These are phyloP conservation scores for Psophocarpus tetragonolobus DNA, from an alignment of 306 rosid species.

Conservation along the genomic window DNA sequence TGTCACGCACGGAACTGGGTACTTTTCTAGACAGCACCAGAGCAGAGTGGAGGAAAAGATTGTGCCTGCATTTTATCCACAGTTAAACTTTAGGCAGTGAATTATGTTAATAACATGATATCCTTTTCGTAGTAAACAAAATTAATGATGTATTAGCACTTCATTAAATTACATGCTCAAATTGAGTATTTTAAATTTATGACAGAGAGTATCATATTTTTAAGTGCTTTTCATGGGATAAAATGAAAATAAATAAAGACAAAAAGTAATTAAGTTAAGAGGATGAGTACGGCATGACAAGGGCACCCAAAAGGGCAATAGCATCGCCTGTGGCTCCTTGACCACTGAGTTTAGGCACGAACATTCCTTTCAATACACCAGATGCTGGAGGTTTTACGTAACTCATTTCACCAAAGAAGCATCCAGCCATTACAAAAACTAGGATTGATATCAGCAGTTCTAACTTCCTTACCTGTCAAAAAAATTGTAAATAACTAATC, in stretches of 20 bases:
- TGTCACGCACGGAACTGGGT: conserved; percentile 66
- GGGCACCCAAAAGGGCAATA: conserved; percentile 89
- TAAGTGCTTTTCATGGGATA: neutral
- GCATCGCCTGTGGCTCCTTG: conserved; percentile 77
- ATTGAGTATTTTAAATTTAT: neutral
- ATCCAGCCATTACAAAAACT: conserved; percentile 77
- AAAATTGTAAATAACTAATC: neutral
- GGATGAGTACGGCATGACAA: conserved; percentile 79
- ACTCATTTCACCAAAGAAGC: conserved; percentile 88
- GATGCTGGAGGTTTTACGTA: conserved; percentile 71
- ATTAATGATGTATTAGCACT: neutral
- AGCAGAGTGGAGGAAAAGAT: conserved; percentile 94
- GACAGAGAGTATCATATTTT: neutral
- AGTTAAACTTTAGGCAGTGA: neutral
- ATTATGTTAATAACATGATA: neutral
- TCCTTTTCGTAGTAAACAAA: neutral
- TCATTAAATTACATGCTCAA: neutral
- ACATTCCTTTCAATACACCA: conserved; percentile 52
- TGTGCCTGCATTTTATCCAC: conserved; percentile 61
- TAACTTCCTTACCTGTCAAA: conserved; percentile 64
- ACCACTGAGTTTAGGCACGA: conserved; percentile 67
- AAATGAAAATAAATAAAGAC: neutral
- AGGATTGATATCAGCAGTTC: conserved; percentile 62
- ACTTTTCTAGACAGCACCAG: conserved; percentile 82
- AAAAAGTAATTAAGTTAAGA: neutral